Evolutionary conservation across 768 basidiomycete genomes (phyloP), one percentile per base, ranked within the genome.

Genomic region (button mushroom (Agaricus bisporus)): DNA sequence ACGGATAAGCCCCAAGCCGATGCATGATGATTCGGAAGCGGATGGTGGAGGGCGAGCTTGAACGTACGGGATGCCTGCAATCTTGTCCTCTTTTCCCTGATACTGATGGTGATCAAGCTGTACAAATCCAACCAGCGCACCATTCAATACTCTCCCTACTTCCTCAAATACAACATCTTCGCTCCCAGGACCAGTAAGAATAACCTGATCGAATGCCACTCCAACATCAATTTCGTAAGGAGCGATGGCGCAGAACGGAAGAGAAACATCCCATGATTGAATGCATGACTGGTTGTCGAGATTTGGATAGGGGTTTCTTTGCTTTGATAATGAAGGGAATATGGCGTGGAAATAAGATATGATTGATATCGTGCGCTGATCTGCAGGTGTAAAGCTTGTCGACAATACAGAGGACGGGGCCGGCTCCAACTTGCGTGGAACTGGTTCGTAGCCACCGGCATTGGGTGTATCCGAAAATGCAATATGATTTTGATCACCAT

Each of bases 1-100:
- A 72, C 94, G 85, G 12, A 98, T 73, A 47, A 97, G 72, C 0
- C 78, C 95, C 17, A 95, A 72, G 1, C 93, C 95, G 22, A 83
- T 68, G 57, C 90, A 91, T 8, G 60, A 75, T 0, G 89, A 89
- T 0, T 73, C 66, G 0, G 71, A 60, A 0, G 91, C 86, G 1
- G 78, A 68, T 0, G 91, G 91, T 0, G 73, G 69, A 0, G 71
- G 56, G 0, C 71, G 66, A 0, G 74, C 76, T 60, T 85, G 90
- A 0, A 63, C 70, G 66, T 94, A 95, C 0, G 82, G 76, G 5
- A 85, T 62, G 12, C 52, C 61, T 8, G 42, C 15, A 17, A 29
- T 48, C 12, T 22, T 41, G 20, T n/a, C 17, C 14, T 17, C n/a
- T 12, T 12, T 25, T 45, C 25, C n/a, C 17, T 47, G 22, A 22